A percentile compares a stretch with the other conserved stretches of the same genome.
Evolutionary conservation across 768 basidiomycete genomes (phyloP).

Genomic region (Pisolithus marmoratus): DNA sequence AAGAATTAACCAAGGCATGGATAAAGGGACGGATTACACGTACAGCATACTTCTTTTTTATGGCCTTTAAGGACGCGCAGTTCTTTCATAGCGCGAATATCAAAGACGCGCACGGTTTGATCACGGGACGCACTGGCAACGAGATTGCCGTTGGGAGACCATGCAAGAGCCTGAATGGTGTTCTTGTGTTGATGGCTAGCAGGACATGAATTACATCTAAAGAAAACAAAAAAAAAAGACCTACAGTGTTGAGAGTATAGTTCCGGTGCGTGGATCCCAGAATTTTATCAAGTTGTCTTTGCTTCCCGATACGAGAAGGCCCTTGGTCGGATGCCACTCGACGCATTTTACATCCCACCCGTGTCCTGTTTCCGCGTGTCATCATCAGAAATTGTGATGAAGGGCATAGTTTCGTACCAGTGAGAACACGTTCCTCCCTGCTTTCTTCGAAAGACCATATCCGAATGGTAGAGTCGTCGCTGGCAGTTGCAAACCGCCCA

Average conservation of each 20-base stretch:
- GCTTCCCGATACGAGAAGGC: conserved; percentile 88
- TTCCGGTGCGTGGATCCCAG: conserved; percentile 96
- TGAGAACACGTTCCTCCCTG: conserved; percentile 80
- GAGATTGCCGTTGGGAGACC: conserved; percentile 93
- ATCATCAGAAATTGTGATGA: neutral
- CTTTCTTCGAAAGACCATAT: conserved; percentile 95
- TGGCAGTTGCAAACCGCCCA: conserved; percentile 85
- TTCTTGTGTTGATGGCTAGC: conserved; percentile 93
- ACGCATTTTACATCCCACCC: conserved; percentile 99
- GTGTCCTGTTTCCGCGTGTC: conserved; percentile 57
- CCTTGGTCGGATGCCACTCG: conserved; percentile 98
- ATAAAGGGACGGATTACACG: conserved; percentile 25
- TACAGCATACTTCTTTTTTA: conserved; percentile 97
- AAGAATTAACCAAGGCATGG: neutral
- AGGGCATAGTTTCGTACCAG: conserved; percentile 42
- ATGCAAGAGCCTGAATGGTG: conserved; percentile 86
- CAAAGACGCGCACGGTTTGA: conserved; percentile 92
- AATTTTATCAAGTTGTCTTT: conserved; percentile 99
- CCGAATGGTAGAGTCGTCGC: conserved; percentile 91
- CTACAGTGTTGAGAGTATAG: conserved; percentile 84
- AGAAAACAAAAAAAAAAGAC: conserved; percentile 18
- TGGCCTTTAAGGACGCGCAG: conserved; percentile 89
- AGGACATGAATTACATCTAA: neutral
- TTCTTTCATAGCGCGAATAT: conserved; percentile 98
- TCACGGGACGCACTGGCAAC: conserved; percentile 95